Evolutionary conservation across 2,329 filamentous ascomycete genomes (phyloP).

Genomic region (Alternaria sp.): DNA sequence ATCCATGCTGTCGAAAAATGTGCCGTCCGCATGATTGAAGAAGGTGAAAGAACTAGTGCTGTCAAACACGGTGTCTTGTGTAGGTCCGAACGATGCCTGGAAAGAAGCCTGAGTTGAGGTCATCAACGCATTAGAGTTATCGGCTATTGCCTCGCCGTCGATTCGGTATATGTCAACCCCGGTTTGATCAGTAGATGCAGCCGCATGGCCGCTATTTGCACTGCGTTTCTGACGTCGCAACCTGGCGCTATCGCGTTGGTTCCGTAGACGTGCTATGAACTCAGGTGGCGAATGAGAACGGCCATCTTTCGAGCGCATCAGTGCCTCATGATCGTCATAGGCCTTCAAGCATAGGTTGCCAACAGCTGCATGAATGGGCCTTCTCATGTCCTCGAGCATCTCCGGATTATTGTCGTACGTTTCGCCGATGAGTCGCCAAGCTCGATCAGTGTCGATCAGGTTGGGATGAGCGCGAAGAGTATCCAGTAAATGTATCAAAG

Average conservation of each 20-base stretch:
- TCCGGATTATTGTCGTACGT: slow-evolving; percentile 43
- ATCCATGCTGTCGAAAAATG: neutral
- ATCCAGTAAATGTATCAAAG: slow-evolving; percentile 61
- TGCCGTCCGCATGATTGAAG: no score
- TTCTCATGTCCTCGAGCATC: slow-evolving; percentile 14
- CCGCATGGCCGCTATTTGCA: neutral
- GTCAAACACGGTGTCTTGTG: neutral
- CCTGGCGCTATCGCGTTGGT: neutral
- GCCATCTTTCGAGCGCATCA: neutral
- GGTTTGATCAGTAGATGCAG: neutral
- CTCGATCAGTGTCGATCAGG: slow-evolving; percentile 33
- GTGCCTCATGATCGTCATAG: slow-evolving; percentile 7
- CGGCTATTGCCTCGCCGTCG: neutral
- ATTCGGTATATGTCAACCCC: neutral
- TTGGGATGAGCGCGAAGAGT: slow-evolving; percentile 43
- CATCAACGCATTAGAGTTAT: no score
- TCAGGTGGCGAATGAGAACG: neutral
- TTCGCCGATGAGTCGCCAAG: slow-evolving; percentile 42
- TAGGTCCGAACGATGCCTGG: neutral
- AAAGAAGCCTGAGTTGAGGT: no score
- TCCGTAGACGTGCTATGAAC: neutral
- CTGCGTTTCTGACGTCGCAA: neutral
- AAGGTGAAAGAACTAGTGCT: neutral
- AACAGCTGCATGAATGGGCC: slow-evolving; percentile 20
- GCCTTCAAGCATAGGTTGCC: slow-evolving; percentile 23